phyloP scores from a whole-genome alignment of 768 basidiomycete genomes.

The Suillus placidus region DNA sequence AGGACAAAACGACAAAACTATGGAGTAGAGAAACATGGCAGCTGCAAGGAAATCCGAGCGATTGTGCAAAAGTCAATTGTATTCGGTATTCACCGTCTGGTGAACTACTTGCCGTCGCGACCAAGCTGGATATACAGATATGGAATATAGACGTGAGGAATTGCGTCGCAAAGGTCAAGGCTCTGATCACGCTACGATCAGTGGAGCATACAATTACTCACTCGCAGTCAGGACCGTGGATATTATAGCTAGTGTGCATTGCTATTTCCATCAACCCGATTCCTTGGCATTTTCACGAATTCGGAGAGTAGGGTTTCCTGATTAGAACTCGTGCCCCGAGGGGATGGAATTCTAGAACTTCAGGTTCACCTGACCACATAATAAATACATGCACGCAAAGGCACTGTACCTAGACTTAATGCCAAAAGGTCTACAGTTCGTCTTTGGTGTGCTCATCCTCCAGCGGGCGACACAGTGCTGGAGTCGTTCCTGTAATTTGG shows the following conservation, averaged over 20 bases:
- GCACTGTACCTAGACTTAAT: not conserved
- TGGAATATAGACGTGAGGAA: not conserved
- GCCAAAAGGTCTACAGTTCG: conserved; percentile 25
- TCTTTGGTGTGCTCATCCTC: conserved; percentile 37
- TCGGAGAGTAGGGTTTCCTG: not conserved
- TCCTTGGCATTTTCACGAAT: not conserved
- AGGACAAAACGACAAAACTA: not conserved
- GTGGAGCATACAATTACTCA: not conserved
- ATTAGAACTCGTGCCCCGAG: not conserved
- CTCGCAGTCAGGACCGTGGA: not conserved
- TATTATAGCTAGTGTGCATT: not conserved
- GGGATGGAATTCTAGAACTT: not conserved
- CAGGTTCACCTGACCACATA: not conserved
- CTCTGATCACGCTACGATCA: not conserved
- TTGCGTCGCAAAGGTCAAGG: not conserved
- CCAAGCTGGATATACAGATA: not conserved
- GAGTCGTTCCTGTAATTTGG: conserved; percentile 80
- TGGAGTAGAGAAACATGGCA: not conserved
- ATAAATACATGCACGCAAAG: not conserved
- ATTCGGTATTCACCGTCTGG: not conserved
- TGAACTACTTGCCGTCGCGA: not conserved
- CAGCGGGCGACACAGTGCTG: conserved; percentile 70
- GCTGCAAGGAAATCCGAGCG: not conserved
- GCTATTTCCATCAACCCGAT: not conserved
- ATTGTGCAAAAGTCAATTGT: not conserved